These are phyloP conservation scores for Akanthomyces dipterigenus DNA, from an alignment of 2,329 filamentous ascomycete genomes.

Conservation along the genomic window DNA sequence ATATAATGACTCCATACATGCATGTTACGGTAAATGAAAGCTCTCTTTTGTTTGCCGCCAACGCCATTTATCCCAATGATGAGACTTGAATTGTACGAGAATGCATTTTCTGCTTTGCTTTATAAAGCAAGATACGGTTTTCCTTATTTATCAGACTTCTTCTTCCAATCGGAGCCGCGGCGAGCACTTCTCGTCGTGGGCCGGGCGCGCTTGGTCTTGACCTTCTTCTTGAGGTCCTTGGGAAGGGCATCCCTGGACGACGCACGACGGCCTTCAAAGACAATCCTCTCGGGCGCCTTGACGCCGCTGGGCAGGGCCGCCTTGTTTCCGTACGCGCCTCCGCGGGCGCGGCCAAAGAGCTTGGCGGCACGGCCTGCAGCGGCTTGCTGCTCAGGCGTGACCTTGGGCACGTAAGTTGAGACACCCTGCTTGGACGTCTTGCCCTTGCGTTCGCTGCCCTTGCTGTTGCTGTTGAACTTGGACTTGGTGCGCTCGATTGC, in stretches of 20 bases:
- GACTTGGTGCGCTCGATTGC: constrained; percentile 32
- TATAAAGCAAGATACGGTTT: not conserved
- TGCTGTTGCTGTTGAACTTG: constrained; percentile 25
- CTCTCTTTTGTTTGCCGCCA: constrained; percentile 2
- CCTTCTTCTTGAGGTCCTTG: constrained; percentile 50
- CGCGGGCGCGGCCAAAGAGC: constrained; percentile 60
- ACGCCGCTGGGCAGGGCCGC: constrained; percentile 23
- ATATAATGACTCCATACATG: constrained; percentile 4
- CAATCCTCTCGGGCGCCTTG: constrained; percentile 60
- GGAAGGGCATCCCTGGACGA: constrained; percentile 58
- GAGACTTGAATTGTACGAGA: not conserved
- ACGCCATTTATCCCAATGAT: constrained; percentile 1
- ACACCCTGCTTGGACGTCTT: constrained; percentile 19
- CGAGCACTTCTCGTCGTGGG: constrained; percentile 32
- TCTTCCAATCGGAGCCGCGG: constrained; percentile 40
- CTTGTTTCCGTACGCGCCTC: constrained; percentile 37
- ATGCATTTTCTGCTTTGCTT: not conserved
- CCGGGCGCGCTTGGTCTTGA: constrained; percentile 37
- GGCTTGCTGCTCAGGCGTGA: constrained; percentile 62
- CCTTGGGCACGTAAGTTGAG: constrained; percentile 60
- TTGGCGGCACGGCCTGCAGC: constrained; percentile 66
- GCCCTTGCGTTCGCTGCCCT: not conserved
- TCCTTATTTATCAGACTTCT: constrained; percentile 18
- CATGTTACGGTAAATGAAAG: not conserved
- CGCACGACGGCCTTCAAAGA: constrained; percentile 78